Conservation (phyloP, 345 rosid genomes). For the Syzygium jambos region DNA sequence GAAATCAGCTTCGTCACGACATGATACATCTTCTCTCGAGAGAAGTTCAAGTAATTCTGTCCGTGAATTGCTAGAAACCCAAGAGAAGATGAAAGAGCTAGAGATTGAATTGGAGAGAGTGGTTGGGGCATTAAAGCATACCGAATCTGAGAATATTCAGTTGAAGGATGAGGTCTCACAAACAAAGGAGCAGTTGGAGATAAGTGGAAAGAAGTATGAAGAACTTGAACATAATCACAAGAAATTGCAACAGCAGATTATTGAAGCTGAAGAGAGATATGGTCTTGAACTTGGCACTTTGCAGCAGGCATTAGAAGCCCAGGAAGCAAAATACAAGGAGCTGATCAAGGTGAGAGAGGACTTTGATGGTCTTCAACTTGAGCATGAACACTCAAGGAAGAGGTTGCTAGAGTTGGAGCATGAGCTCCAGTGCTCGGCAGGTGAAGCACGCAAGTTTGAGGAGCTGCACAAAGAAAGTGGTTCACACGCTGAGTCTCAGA, state of each 20-base stretch:
- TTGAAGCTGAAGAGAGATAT: conserved; percentile 59
- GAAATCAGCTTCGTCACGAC: conserved; percentile 12
- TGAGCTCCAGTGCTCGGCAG: conserved; percentile 45
- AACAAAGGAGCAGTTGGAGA: conserved; percentile 49
- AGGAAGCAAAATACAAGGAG: conserved; percentile 69
- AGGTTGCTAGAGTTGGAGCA: conserved; percentile 55
- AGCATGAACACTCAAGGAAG: conserved; percentile 58
- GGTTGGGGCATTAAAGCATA: conserved; percentile 49
- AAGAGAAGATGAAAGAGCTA: conserved; percentile 71
- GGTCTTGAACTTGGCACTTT: conserved; percentile 41
- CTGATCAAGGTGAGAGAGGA: conserved; percentile 66
- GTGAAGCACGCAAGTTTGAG: conserved; percentile 67
- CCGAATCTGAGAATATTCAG: conserved; percentile 54
- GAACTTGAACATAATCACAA: conserved; percentile 57
- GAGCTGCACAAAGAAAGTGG: conserved; percentile 74
- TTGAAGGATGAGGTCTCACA: conserved; percentile 49
- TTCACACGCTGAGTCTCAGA: conserved; percentile 69
- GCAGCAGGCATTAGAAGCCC: conserved; percentile 60
- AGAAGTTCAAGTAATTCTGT: conserved; percentile 44
- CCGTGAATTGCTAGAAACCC: conserved; percentile 74
- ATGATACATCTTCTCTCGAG: conserved; percentile 10
- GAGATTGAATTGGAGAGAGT: conserved; percentile 74
- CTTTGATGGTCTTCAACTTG: conserved; percentile 51
- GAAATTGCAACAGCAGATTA: conserved; percentile 57
- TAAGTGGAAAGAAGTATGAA: conserved; percentile 41